Evolutionary conservation across 176 grass and related monocot genomes (phyloP).

Genomic region (Miscanthus lutarioriparius): DNA sequence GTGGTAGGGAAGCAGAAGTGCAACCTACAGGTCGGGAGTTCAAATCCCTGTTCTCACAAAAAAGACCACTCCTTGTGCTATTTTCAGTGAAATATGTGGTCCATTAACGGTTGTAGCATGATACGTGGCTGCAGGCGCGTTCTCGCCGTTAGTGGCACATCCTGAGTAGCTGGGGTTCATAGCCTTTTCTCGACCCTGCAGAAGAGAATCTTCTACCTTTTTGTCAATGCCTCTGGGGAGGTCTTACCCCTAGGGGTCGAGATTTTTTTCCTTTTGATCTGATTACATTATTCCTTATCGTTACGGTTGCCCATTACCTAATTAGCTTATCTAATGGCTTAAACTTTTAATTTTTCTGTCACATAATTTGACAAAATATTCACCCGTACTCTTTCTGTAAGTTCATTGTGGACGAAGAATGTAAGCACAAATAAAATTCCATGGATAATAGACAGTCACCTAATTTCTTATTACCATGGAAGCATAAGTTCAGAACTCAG

Average conservation of each 20-base stretch:
- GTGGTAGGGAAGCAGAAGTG: neutral
- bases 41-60: neutral
- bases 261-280: neutral
- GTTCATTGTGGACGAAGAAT: slow-evolving; percentile 5
- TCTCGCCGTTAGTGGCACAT: neutral
- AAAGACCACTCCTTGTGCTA: neutral
- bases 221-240: neutral
- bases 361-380: slow-evolving; percentile 12
- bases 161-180: neutral
- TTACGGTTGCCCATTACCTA: neutral
- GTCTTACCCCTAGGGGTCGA: neutral
- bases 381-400: neutral
- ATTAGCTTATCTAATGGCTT: slow-evolving; percentile 6
- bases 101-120: neutral
- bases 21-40: neutral
- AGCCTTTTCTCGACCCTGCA: neutral
- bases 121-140: neutral
- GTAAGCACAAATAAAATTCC: neutral
- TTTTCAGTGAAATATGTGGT: neutral
- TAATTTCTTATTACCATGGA: slow-evolving; percentile 23
- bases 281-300: neutral
- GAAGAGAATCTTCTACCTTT: neutral
- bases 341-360: slow-evolving; percentile 19
- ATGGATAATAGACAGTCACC: neutral
- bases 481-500: neutral